phyloP scores from a whole-genome alignment of 23 red algal genomes.

The Gracilaria gracilis region DNA sequence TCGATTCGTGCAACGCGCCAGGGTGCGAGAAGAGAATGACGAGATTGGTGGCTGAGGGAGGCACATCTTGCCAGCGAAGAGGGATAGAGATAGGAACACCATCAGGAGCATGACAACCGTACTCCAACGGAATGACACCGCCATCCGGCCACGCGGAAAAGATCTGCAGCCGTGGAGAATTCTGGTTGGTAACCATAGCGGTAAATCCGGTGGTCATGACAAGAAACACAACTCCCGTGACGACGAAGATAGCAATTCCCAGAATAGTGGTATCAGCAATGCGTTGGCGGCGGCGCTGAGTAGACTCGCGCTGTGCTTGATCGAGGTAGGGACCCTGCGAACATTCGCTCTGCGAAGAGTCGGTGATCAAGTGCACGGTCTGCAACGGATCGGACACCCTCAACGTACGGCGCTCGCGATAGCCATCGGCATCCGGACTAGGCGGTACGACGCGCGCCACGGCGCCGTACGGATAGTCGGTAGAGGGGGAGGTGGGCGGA shows the following conservation, averaged over 20 bases:
- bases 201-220: constrained; percentile 60
- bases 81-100: constrained; percentile 57
- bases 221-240: constrained; percentile 56
- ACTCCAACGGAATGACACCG: constrained; percentile 71
- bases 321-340: constrained; percentile 4
- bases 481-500: constrained; percentile 43
- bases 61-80: constrained; percentile 63
- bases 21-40: constrained; percentile 69
- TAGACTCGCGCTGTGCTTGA: background rate
- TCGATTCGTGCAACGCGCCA: constrained; percentile 30
- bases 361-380: constrained; percentile 29
- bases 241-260: constrained; percentile 19
- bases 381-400: constrained; percentile 31
- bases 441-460: background rate
- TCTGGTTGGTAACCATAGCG: constrained; percentile 51
- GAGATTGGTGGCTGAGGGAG: constrained; percentile 56
- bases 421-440: background rate
- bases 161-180: constrained; percentile 41
- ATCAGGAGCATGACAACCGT: constrained; percentile 69
- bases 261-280: constrained; percentile 37
- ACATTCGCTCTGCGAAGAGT: constrained; percentile 32
- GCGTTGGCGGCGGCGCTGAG: constrained; percentile 14
- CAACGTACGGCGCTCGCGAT: background rate
- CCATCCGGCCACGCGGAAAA: constrained; percentile 68
- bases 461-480: constrained; percentile 18